Conservation (phyloP, 1,284 basidiomycete species). For the Moesziomyces globuligerus region DNA sequence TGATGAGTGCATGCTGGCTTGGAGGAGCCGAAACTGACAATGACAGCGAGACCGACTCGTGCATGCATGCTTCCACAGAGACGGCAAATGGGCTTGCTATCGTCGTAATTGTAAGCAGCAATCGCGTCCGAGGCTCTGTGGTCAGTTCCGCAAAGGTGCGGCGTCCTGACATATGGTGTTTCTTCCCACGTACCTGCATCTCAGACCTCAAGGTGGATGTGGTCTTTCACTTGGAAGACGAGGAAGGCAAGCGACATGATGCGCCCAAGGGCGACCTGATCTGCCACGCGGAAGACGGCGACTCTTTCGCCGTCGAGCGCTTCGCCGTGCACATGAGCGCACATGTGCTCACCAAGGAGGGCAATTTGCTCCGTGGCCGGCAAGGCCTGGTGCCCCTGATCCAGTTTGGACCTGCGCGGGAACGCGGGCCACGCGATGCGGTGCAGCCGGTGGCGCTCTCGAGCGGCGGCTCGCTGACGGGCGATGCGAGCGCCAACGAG, state of each 20-base stretch:
- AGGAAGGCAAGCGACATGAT: conserved; percentile 11
- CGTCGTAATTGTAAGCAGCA: conserved; percentile 32
- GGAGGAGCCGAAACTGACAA: too few species aligned
- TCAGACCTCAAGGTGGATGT: conserved; percentile 44
- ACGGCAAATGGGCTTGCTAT: conserved; percentile 52
- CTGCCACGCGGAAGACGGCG: neutral
- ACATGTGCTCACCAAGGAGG: conserved; percentile 23
- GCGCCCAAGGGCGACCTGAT: conserved; percentile 11
- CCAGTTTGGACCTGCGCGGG: conserved; percentile 45
- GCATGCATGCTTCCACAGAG: too few species aligned
- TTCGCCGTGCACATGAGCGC: conserved; percentile 36
- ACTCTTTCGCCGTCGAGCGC: conserved; percentile 10
- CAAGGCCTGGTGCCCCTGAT: conserved; percentile 37
- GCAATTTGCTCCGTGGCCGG: conserved; percentile 18
- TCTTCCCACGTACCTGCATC: too few species aligned
- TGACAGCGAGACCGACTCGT: too few species aligned
- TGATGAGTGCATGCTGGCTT: neutral
- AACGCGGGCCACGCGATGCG: conserved; percentile 36
- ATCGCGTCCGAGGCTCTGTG: too few species aligned
- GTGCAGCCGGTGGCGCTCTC: conserved; percentile 22
- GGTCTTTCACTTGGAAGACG: conserved; percentile 24
- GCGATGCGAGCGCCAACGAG: conserved; percentile 27
- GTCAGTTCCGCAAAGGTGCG: too few species aligned
- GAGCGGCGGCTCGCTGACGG: conserved; percentile 19
- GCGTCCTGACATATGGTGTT: too few species aligned